Percentiles rank a stretch among this genome's conserved stretches.
Conservation (phyloP, 805 yeast genomes). For the Candida lessepsii region DNA sequence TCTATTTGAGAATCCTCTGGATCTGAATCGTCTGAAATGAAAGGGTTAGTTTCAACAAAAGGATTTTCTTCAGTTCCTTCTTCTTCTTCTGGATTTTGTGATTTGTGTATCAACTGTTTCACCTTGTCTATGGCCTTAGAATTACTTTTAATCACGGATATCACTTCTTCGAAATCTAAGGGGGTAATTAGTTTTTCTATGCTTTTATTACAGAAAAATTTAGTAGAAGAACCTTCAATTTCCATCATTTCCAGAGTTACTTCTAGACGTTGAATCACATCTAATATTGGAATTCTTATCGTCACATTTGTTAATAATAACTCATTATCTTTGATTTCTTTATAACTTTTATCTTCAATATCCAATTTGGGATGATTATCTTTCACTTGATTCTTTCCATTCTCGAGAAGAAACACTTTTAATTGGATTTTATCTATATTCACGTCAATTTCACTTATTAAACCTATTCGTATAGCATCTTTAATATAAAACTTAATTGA, state of each 20-base stretch:
- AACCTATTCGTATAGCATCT: slow-evolving; percentile 19
- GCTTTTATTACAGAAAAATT: neutral
- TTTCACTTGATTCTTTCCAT: neutral
- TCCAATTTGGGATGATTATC: too few species aligned
- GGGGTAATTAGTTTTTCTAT: neutral
- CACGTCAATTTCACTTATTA: slow-evolving; percentile 37
- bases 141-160: neutral
- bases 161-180: neutral
- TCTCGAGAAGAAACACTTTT: neutral
- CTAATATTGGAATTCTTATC: neutral
- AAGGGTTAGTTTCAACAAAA: too few species aligned
- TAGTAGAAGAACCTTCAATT: neutral
- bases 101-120: neutral
- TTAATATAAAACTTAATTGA: slow-evolving; percentile 39
- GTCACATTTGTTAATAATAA: neutral
- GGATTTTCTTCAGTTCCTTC: too few species aligned
- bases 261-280: slow-evolving; percentile 1
- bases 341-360: neutral
- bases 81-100: neutral
- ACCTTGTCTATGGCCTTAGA: neutral
- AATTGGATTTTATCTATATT: slow-evolving; percentile 51
- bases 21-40: slow-evolving; percentile 2
- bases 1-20: neutral
- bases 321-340: neutral
- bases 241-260: neutral